phyloP scores from a whole-genome alignment of 495 filamentous ascomycete species.

The Diplogelasinospora grovesii region DNA sequence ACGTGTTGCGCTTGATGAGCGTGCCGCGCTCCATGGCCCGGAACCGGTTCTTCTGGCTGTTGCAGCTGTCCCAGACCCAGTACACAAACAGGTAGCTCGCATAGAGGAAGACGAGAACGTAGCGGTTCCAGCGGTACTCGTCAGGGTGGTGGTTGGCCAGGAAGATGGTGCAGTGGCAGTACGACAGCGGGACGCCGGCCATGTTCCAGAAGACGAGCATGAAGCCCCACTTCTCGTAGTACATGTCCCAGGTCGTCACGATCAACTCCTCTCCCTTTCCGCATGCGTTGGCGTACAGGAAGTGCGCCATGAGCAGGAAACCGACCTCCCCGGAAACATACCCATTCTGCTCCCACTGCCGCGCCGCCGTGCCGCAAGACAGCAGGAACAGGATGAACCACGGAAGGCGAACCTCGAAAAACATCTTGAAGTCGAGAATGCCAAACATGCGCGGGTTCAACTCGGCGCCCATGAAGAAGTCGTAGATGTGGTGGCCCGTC shows the following conservation, averaged over 20 bases:
- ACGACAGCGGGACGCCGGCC: constrained; percentile 87
- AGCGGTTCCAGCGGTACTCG: constrained; percentile 72
- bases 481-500: constrained; percentile 86
- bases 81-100: constrained; percentile 76
- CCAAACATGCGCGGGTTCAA: constrained; percentile 93
- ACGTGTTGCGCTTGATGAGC: constrained; percentile 64
- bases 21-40: constrained; percentile 73
- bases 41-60: constrained; percentile 95
- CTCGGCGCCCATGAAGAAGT: constrained; percentile 99
- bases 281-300: constrained; percentile 93
- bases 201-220: constrained; percentile 99
- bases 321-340: constrained; percentile 84
- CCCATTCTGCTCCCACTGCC: constrained; percentile 84
- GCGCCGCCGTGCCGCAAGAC: constrained; percentile 67
- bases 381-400: constrained; percentile 92
- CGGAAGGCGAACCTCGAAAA: constrained; percentile 93
- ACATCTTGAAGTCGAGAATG: constrained; percentile 97
- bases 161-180: constrained; percentile 96
- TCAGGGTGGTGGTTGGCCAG: constrained; percentile 80
- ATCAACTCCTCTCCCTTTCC: constrained; percentile 95
- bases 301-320: constrained; percentile 90
- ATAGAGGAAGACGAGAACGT: constrained; percentile 59
- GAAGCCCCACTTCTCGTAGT: constrained; percentile 99
- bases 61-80: constrained; percentile 86
- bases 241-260: constrained; percentile 94